phyloP scores from a whole-genome alignment of 495 filamentous ascomycete species.

The Penicillium malachiteum region DNA sequence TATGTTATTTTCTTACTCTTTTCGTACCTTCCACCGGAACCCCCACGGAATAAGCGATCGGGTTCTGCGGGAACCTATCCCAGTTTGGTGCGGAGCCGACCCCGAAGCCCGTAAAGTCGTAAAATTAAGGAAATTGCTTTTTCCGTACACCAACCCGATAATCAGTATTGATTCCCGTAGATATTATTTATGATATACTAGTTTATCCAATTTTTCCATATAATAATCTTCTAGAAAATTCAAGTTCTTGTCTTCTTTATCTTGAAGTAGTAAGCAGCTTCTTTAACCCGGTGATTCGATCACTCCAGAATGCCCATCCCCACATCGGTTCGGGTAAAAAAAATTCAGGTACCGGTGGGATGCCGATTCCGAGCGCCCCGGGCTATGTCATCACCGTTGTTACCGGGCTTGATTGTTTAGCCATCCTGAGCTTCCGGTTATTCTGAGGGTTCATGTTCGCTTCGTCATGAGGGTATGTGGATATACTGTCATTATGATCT shows the following conservation, averaged over 20 bases:
- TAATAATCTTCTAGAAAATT: too few species aligned
- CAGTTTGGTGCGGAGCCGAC: constrained; percentile 2
- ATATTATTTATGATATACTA: too few species aligned
- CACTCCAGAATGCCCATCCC: constrained; percentile 1
- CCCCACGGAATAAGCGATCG: neutral
- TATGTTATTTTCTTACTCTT: too few species aligned
- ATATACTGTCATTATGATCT: too few species aligned
- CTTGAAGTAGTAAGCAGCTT: neutral
- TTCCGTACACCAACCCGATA: too few species aligned
- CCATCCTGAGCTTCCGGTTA: neutral
- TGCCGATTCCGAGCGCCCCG: constrained; percentile 12
- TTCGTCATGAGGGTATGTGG: neutral
- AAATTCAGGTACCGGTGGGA: constrained; percentile 4
- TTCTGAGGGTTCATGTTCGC: neutral
- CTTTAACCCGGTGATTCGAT: neutral
- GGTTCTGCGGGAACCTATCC: constrained; percentile 2
- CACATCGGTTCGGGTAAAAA: constrained; percentile 19
- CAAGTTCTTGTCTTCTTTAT: neutral
- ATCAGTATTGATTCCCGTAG: too few species aligned
- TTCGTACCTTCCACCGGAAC: neutral
- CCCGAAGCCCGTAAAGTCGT: neutral
- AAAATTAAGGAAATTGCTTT: too few species aligned
- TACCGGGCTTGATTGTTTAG: constrained; percentile 1
- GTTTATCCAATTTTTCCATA: too few species aligned
- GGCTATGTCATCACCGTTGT: neutral